Conservation (phyloP, 768 basidiomycete species). For the Tulasnella sp. region DNA sequence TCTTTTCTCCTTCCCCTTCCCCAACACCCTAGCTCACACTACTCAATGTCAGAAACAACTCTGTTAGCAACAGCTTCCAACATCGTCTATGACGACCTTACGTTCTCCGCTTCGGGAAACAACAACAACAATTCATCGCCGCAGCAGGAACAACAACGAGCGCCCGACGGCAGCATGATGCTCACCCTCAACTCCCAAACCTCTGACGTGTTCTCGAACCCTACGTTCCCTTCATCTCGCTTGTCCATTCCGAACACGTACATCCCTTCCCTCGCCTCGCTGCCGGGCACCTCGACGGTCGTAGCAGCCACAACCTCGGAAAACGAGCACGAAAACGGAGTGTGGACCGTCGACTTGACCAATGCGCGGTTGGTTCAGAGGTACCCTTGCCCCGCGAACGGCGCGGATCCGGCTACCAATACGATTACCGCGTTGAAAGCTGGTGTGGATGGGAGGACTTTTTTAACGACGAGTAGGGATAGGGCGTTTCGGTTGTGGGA, state of each 20-base stretch:
- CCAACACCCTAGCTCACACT: neutral
- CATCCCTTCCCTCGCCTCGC: neutral
- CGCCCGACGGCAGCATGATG: neutral
- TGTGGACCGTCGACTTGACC: constrained; percentile 2
- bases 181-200: neutral
- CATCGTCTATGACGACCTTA: neutral
- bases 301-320: neutral
- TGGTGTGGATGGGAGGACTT: constrained; percentile 15
- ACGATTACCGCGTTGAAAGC: neutral
- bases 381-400: constrained; percentile 3
- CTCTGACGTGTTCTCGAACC: neutral
- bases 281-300: neutral
- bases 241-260: neutral
- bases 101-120: neutral
- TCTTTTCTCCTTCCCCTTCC: neutral
- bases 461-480: constrained; percentile 64
- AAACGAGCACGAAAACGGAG: neutral
- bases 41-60: neutral
- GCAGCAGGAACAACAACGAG: too few species aligned
- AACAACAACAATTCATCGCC: neutral
- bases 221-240: neutral
- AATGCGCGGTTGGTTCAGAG: neutral
- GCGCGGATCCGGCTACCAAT: neutral
- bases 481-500: constrained; percentile 72
- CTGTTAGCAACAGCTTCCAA: neutral